Base-by-base conservation (phyloP, 1,284 basidiomycete species). In the Cutaneotrichosporon arboriforme region DNA sequence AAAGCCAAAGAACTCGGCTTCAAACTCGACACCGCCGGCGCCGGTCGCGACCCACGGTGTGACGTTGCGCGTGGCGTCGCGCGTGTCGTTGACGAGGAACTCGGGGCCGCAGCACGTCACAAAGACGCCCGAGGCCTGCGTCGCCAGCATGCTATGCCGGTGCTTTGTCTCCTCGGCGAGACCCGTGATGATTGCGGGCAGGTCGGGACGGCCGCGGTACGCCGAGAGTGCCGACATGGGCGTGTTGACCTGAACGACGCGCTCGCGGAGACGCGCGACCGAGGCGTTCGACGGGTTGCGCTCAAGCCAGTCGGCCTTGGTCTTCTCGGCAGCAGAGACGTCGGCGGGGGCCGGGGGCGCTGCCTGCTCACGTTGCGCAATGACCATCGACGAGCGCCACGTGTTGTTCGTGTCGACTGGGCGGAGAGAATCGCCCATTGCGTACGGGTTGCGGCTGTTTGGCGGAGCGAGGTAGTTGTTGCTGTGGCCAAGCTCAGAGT, bases 81-180 rank as follows among this genome's bases (percentile, higher is more conserved):
- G 55, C 3, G 65, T 58, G 39, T 57, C 56, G 31, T 65, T 57
- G 14, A 71, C 65, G 54, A 75, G 52, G 17, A 51, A 54, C 18
- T 58, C 51, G 17, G 73, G 73, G 10, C 73, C 72, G 55, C 73
- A 75, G 2, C 62, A 62, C 13, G 64, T 62, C 3, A 73, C 64
- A 33, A 60, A 59, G 21, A 73, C 57, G 21, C 70, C 70, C 12
- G 42, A 57, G 15, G 64, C 56, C 33, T 61, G 58, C 15, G 46
- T 61, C 53, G 50, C 53, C 4, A 48, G 50, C 37, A 49, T 49
- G 17, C 57, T 53, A 18, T 61, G 58, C 42, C 60, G 50, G 1
- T 49, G 45, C 26, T 62, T 61, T 9, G 59, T 60, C 58, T 64
- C 62, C 39, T 66, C 63, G 9, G 49, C 61, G 14, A 71, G 43